Percentiles rank a stretch among this genome's conserved stretches.
Conservation (phyloP, 2,329 filamentous ascomycete species). For the Bipolaris gigantea region DNA sequence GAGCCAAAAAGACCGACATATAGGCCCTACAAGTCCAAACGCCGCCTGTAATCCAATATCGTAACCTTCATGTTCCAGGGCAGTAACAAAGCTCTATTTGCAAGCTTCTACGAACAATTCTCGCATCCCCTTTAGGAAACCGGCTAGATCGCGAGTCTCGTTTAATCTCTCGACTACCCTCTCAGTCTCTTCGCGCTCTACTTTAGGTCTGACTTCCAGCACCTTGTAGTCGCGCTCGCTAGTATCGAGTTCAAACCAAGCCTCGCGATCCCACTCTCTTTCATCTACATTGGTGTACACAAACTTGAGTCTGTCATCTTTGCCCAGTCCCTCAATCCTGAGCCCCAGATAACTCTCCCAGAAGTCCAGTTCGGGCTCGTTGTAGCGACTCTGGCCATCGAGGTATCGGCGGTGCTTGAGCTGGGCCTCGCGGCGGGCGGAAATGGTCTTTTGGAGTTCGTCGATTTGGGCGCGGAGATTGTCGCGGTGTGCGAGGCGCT, state of each 20-base stretch:
- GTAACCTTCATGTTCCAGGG: neutral
- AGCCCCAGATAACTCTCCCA: conserved; percentile 92
- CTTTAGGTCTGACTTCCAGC: conserved; percentile 75
- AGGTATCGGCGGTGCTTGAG: conserved; percentile 71
- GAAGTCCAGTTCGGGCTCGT: conserved; percentile 90
- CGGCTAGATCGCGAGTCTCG: conserved; percentile 72
- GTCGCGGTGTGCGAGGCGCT: conserved; percentile 58
- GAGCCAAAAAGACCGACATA: neutral
- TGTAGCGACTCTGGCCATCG: conserved; percentile 82
- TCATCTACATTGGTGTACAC: conserved; percentile 86
- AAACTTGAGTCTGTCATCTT: conserved; percentile 84
- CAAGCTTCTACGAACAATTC: conserved; percentile 67
- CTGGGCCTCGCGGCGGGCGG: conserved; percentile 70
- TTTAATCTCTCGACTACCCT: conserved; percentile 77
- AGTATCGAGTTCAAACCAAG: conserved; percentile 89
- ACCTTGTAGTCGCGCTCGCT: conserved; percentile 83
- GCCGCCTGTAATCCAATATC: conserved; percentile 3
- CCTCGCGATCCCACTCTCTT: conserved; percentile 83
- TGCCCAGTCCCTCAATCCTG: conserved; percentile 84
- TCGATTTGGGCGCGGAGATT: conserved; percentile 60
- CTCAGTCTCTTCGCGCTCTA: conserved; percentile 77
- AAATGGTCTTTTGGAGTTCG: conserved; percentile 70
- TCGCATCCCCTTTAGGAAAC: conserved; percentile 79
- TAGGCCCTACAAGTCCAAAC: neutral
- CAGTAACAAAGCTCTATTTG: conserved; percentile 40